These are phyloP conservation scores for Apostasia ramifera DNA, from an alignment of 106 monocot species.

Conservation along the genomic window DNA sequence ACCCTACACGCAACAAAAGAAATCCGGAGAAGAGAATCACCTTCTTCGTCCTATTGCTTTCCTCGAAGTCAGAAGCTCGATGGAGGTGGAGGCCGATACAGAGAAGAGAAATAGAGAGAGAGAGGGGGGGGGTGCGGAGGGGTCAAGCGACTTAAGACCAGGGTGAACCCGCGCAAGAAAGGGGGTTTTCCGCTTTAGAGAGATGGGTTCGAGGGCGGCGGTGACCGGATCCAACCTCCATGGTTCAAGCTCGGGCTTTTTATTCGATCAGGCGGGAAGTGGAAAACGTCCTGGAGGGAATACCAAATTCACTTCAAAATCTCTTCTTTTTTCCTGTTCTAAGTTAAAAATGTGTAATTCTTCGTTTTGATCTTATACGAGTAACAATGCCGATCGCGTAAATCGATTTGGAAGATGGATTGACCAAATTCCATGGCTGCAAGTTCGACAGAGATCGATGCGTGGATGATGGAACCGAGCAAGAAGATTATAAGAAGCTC, in stretches of 20 bases:
- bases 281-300: constrained; percentile 15
- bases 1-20: neutral
- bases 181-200: neutral
- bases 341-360: no score
- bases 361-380: no score
- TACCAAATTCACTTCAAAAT: neutral
- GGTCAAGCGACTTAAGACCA: neutral
- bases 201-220: constrained; percentile 3
- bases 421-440: no score
- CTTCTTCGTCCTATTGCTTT: neutral
- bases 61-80: neutral
- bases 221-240: constrained; percentile 3
- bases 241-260: neutral
- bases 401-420: no score
- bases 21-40: neutral
- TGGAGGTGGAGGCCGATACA: neutral
- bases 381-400: no score
- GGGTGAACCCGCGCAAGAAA: neutral
- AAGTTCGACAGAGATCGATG: no score
- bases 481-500: no score
- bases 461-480: no score
- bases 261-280: constrained; percentile 16
- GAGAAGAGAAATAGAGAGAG: neutral
- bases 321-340: no score
- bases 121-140: neutral